Evolutionary conservation across 345 rosid genomes (phyloP), one percentile per base, ranked within the genome.

Genomic region (Erodium maritimum): DNA sequence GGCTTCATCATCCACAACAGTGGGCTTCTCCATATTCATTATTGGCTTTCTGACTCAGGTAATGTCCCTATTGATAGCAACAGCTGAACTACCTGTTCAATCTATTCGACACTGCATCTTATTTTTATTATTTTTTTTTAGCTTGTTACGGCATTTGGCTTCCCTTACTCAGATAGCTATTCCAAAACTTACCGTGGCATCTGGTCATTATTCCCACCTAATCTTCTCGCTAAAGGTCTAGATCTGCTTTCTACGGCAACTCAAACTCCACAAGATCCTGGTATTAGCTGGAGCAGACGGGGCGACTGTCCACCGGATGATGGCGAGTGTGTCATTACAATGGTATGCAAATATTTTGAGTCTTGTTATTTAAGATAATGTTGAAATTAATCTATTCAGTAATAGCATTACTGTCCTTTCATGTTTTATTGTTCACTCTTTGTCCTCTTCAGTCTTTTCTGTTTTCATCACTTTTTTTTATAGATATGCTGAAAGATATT

Each of bases 151-250:
- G 19, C 61, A 23, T 57, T 1, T 56, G 95, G 93, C 53, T 86
- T 84, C 67, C 90, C 96, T 21, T 91, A 86, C 54, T 67, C 58
- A 23, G n/a, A 51, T 0, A 48, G 16, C 0, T 67, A 53, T 18
- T 60, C 82, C 61, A 25, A 16, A 18, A 46, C 60, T 5, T 42
- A 74, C 46, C 77, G 76, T 65, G 24, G 24, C 63, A 29, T 88
- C 73, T 91, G 87, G 98, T 88, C 95, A 24, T 56, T 91, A n/a
- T 91, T 82, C 77, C 93, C 95, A 4, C 98, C 96, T n/a, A 88
- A 86, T 84, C 88, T 84, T 65, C 85, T 91, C 45, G 90, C 90
- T 20, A 51, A 76, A 62, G 81, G 82, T 56, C 71, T 86, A 60
- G 56, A 57, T 5, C 61, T 75, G 55, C 95, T 88, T 52, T 72